Base-by-base conservation (phyloP, 805 yeast genomes). In the Myxozyma udenii region DNA sequence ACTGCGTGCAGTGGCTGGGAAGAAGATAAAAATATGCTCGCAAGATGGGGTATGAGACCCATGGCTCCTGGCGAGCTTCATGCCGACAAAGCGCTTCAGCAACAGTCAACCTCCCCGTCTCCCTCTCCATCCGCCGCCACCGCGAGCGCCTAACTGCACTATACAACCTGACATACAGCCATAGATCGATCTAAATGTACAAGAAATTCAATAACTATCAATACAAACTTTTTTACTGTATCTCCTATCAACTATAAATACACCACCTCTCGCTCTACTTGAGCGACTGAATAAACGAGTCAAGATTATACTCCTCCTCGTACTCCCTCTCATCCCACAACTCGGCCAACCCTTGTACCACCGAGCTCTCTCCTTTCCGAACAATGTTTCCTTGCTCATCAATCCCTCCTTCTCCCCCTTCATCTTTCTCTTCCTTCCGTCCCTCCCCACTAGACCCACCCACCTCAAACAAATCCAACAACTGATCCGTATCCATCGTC, bases 241-340 rank as follows among this genome's bases (percentile, higher is more conserved):
- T n/a, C n/a, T n/a, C n/a, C n/a, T n/a, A n/a, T n/a, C n/a, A n/a
- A n/a, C n/a, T n/a, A n/a, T n/a, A n/a, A n/a, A n/a, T n/a, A n/a
- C n/a, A n/a, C n/a, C n/a, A n/a, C n/a, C n/a, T n/a, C n/a, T n/a
- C n/a, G n/a, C n/a, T n/a, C 14, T 65, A 79, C 60, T 78, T 78
- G 56, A 87, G 76, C 24, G 85, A 84, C 72, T 86, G 86, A 70
- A 93, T 91, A 68, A 93, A 93, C 48, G 85, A 81, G 68, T 91
- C 97, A 70, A 93, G 79, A 64, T 93, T 87, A 69, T 93, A 93
- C 73, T 93, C 98, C 65, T 93, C 98, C 59, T 90, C 96, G 64
- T 93, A 93, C 69, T 93, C 97, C 30, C 86, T 77, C 63, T 87
- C 93, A 66, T 93, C 98, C 99, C 99, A 93, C 50, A 93, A 75